phyloP scores from a whole-genome alignment of 768 basidiomycete species.

The Scleroderma bovista region DNA sequence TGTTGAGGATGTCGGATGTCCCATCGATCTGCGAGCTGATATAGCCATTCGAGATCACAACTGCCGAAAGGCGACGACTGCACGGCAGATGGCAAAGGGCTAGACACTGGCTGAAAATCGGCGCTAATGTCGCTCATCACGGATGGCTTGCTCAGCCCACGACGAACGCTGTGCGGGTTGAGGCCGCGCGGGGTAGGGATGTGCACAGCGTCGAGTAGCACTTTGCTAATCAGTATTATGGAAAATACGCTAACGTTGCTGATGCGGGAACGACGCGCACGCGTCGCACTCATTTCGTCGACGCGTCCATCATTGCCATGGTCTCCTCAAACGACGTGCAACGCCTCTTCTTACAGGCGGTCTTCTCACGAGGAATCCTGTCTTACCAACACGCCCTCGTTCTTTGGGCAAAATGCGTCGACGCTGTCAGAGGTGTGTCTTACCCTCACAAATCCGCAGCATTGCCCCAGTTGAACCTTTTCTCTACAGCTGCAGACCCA shows the following conservation, averaged over 20 bases:
- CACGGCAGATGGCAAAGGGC: too few species aligned
- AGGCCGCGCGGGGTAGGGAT: too few species aligned
- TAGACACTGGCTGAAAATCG: too few species aligned
- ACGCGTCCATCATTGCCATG: constrained; percentile 27
- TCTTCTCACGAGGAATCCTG: constrained; percentile 65
- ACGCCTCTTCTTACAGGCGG: constrained; percentile 72
- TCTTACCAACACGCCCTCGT: constrained; percentile 58
- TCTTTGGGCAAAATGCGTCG: constrained; percentile 64
- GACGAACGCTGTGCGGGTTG: too few species aligned
- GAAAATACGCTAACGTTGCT: neutral
- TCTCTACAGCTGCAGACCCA: constrained; percentile 45
- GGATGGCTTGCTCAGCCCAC: too few species aligned
- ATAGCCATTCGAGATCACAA: neutral
- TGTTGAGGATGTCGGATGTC: neutral
- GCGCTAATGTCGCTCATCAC: too few species aligned
- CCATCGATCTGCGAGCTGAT: neutral
- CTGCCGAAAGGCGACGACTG: too few species aligned
- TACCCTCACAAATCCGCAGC: too few species aligned
- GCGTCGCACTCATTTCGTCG: neutral
- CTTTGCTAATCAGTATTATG: neutral
- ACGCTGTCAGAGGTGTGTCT: constrained; percentile 57
- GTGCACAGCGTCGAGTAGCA: too few species aligned
- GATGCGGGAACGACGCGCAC: neutral
- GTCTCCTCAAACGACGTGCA: constrained; percentile 58
- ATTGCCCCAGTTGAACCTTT: constrained; percentile 1